These are phyloP conservation scores for Mycena epipterygia DNA, from an alignment of 768 basidiomycete genomes.

Conservation along the genomic window DNA sequence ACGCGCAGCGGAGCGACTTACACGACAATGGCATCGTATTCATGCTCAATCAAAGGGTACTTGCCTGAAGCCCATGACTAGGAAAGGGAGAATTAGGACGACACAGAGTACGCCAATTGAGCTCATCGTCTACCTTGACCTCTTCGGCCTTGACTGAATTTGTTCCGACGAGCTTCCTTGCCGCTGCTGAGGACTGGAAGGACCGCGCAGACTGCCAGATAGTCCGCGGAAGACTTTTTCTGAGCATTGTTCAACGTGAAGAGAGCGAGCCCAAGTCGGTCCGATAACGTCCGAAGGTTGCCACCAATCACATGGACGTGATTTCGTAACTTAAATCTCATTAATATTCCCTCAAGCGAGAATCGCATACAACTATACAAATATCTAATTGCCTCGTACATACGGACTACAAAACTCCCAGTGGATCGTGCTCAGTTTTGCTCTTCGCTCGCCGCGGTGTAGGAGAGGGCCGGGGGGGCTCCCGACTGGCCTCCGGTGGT, in stretches of 20 bases:
- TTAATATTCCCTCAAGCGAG: too few species aligned
- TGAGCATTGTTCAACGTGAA: conserved; percentile 67
- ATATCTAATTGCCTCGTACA: background rate
- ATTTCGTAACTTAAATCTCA: background rate
- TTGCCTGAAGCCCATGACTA: conserved; percentile 87
- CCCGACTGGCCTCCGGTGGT: conserved; percentile 38
- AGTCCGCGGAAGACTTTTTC: conserved; percentile 71
- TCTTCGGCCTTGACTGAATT: conserved; percentile 86
- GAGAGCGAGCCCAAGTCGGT: conserved; percentile 37
- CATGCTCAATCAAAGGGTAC: conserved; percentile 98
- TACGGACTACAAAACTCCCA: conserved; percentile 50
- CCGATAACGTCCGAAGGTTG: background rate
- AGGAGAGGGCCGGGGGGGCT: conserved; percentile 44
- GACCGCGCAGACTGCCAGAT: conserved; percentile 65
- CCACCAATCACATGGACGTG: conserved; percentile 22
- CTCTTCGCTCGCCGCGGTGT: conserved; percentile 23
- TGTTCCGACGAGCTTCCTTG: conserved; percentile 73
- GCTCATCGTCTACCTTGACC: conserved; percentile 69
- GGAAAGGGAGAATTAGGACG: conserved; percentile 32
- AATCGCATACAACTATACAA: too few species aligned
- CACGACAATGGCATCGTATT: conserved; percentile 99
- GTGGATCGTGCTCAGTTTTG: conserved; percentile 53
- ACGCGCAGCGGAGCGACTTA: conserved; percentile 59
- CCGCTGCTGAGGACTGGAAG: conserved; percentile 76
- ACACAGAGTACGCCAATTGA: conserved; percentile 15